Conservation (phyloP, 495 filamentous ascomycete genomes). For the Melanomma pulvis-pyrius region DNA sequence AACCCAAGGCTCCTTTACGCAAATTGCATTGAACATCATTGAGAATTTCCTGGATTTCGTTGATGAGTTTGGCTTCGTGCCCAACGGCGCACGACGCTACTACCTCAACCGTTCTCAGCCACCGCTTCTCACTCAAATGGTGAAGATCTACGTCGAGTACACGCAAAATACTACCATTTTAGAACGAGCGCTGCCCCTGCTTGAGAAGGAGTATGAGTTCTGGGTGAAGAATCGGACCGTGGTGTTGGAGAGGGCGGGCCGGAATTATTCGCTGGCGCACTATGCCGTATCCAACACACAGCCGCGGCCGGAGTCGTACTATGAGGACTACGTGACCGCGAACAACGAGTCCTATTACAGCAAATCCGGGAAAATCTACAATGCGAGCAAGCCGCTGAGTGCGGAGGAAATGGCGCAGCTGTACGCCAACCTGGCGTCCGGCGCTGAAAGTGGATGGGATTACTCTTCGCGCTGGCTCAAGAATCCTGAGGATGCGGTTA, state of each 20-base stretch:
- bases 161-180: slow-evolving; percentile 37
- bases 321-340: slow-evolving; percentile 39
- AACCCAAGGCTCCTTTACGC: slow-evolving; percentile 39
- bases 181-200: slow-evolving; percentile 34
- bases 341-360: slow-evolving; percentile 39
- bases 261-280: slow-evolving; percentile 31
- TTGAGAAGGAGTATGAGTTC: slow-evolving; percentile 37
- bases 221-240: slow-evolving; percentile 38
- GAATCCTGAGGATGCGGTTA: slow-evolving; percentile 35
- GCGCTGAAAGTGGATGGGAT: slow-evolving; percentile 40
- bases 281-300: slow-evolving; percentile 39
- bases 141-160: slow-evolving; percentile 37
- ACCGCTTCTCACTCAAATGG: slow-evolving; percentile 40
- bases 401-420: slow-evolving; percentile 31
- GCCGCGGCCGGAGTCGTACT: slow-evolving; percentile 41
- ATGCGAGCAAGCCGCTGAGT: slow-evolving; percentile 20
- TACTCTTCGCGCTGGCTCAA: slow-evolving; percentile 38
- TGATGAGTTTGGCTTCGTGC: slow-evolving; percentile 39
- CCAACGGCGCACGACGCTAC: slow-evolving; percentile 37
- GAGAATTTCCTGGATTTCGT: slow-evolving; percentile 43
- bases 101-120: slow-evolving; percentile 41
- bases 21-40: slow-evolving; percentile 41
- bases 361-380: slow-evolving; percentile 34
- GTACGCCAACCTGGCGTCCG: slow-evolving; percentile 39
- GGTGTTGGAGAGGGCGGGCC: slow-evolving; percentile 9